phyloP scores from a whole-genome alignment of 306 rosid species.

The Fagus sylvatica region DNA sequence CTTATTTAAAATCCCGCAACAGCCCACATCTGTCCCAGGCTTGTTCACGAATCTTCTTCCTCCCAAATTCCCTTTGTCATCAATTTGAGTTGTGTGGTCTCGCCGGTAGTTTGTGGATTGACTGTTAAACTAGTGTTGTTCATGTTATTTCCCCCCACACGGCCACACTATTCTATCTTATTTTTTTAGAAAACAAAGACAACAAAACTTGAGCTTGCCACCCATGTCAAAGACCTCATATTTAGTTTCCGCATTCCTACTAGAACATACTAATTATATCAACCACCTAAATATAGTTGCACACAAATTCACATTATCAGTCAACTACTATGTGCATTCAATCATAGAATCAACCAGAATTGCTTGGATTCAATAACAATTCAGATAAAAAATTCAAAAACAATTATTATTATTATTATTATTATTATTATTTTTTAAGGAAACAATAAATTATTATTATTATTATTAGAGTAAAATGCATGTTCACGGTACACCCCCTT shows the following conservation, averaged over 20 bases:
- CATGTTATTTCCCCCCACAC: neutral
- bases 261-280: neutral
- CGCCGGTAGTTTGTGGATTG: too few species aligned
- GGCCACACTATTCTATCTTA: neutral
- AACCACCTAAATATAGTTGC: slow-evolving; percentile 1
- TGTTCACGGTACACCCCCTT: too few species aligned
- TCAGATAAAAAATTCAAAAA: slow-evolving; percentile 10
- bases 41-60: too few species aligned
- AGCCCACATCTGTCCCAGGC: too few species aligned
- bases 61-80: too few species aligned
- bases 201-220: neutral
- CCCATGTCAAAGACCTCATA: neutral
- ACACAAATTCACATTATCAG: neutral
- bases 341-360: neutral
- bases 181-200: neutral
- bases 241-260: neutral
- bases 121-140: neutral
- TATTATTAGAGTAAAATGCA: too few species aligned
- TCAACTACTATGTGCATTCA: neutral
- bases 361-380: slow-evolving; percentile 32
- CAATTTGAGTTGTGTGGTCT: too few species aligned
- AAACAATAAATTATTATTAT: too few species aligned
- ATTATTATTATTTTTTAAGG: too few species aligned
- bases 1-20: too few species aligned
- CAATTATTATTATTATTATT: too few species aligned